Base-by-base conservation (phyloP, 768 basidiomycete species). In the Sarcodon aspratus region DNA sequence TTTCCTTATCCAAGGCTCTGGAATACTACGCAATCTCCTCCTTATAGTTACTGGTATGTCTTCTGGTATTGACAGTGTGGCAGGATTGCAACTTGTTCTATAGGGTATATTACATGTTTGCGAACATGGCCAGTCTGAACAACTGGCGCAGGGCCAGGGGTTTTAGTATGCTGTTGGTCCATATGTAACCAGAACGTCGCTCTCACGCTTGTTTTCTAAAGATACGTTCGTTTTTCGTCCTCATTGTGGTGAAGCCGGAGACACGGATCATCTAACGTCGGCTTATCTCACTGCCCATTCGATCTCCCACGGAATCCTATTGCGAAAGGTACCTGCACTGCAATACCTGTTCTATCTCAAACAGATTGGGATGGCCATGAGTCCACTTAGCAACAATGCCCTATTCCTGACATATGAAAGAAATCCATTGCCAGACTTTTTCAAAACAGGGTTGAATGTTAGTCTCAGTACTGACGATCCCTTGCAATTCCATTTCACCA, bases 331-430 rank as follows among this genome's bases (percentile, higher is more conserved):
- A 6, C 96, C 96, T 0, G 94, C 94, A 1, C 68, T 99, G 43
- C 92, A 95, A 60, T 99, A 99, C 61, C 78, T 99, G 11, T 99
- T 93, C 68, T 99, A 98, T 64, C 74, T 99, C 54, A 94, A 91
- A 66, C 96, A 98, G 68, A 97, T 98, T 53, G 95, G 96, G 32
- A 77, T 99, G 13, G 96, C 96, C 1, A 99, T 99, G 96, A 93
- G 90, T 59, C 96, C 96, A 2, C 67, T 99, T 43, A 96, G 92
- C 66, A 99, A 99, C 63, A 99, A 99, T 55, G 93, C 96, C 1
- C 69, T 99, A 35, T 99, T 99, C 71, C 70, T 99, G 60, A 85
- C 89, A 3, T 98, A 97, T 58, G 96, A 99, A 67, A 74, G 96
- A 38, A 99, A 99, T 60, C 96, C 96, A 0, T 76, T 99, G 36